These are phyloP conservation scores for Xerocomellus chrysenteron DNA, from an alignment of 768 basidiomycete genomes.

Conservation along the genomic window DNA sequence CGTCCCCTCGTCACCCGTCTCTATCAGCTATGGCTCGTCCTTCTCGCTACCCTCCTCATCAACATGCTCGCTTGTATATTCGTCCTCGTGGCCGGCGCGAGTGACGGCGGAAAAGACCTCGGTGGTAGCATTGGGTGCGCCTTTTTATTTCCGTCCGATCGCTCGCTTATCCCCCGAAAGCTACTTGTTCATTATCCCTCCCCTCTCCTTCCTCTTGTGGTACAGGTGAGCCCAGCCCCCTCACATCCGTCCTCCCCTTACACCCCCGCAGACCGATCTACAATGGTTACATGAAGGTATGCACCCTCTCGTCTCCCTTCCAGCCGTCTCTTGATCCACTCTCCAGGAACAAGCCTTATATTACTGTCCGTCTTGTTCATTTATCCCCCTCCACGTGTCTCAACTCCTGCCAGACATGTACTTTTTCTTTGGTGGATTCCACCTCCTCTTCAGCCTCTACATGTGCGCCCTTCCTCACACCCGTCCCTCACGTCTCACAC, in stretches of 20 bases:
- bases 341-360: slow-evolving; percentile 87
- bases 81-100: slow-evolving; percentile 73
- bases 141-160: slow-evolving; percentile 18
- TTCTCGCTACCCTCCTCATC: slow-evolving; percentile 74
- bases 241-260: slow-evolving; percentile 9
- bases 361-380: slow-evolving; percentile 64
- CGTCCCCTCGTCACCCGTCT: slow-evolving; percentile 79
- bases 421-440: slow-evolving; percentile 96
- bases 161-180: slow-evolving; percentile 38
- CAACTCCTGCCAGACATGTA: slow-evolving; percentile 68
- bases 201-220: slow-evolving; percentile 89
- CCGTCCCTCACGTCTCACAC: slow-evolving; percentile 15
- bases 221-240: slow-evolving; percentile 64
- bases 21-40: slow-evolving; percentile 93
- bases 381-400: not conserved
- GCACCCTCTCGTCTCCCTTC: slow-evolving; percentile 25
- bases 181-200: slow-evolving; percentile 75
- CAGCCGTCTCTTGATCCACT: slow-evolving; percentile 19
- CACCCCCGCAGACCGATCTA: slow-evolving; percentile 74
- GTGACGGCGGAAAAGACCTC: slow-evolving; percentile 75
- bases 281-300: slow-evolving; percentile 95
- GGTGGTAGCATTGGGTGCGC: slow-evolving; percentile 80
- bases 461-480: slow-evolving; percentile 52
- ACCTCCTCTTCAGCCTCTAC: slow-evolving; percentile 89
- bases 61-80: slow-evolving; percentile 92